A percentile compares a stretch with the other conserved stretches of the same genome.
Conservation (phyloP, 371 early-diverging fungal species). For the Syncephalastrum contaminatum region DNA sequence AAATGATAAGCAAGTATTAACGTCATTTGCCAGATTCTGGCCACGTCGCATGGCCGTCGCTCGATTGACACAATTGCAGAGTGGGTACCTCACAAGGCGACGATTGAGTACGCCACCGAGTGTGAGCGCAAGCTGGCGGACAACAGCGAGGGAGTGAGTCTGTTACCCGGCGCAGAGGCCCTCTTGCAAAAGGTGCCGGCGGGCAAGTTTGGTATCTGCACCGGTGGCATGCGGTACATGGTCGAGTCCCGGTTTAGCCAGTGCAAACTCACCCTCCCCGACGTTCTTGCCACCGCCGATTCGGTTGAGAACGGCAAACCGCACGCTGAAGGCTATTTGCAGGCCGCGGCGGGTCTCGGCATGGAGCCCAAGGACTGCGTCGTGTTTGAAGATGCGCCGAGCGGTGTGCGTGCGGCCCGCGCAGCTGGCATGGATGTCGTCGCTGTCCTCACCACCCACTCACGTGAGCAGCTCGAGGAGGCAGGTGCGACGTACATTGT, state of each 20-base stretch:
- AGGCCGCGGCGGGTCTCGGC: conserved; percentile 44
- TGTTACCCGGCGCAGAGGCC: conserved; percentile 22
- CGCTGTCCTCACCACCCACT: conserved; percentile 58
- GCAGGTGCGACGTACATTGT: conserved; percentile 60
- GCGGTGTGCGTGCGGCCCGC: conserved; percentile 53
- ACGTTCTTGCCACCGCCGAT: conserved; percentile 33
- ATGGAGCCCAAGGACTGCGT: conserved; percentile 49
- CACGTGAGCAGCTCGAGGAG: conserved; percentile 46
- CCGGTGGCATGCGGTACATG: conserved; percentile 29
- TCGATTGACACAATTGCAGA: conserved; percentile 37
- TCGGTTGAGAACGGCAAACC: conserved; percentile 56
- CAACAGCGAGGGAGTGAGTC: conserved; percentile 30
- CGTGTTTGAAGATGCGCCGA: conserved; percentile 72
- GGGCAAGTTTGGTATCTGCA: conserved; percentile 32
- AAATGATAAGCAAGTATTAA: too few relatives aligned
- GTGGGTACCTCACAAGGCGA: conserved; percentile 35
- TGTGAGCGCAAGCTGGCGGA: conserved; percentile 23
- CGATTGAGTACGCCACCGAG: conserved; percentile 21
- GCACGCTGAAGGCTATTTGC: conserved; percentile 61
- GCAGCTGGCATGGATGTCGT: conserved; percentile 57
- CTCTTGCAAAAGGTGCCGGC: conserved; percentile 18
- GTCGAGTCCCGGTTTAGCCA: conserved; percentile 29
- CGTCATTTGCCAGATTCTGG: conserved; percentile 15
- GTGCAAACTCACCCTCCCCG: conserved; percentile 27
- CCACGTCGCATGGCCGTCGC: conserved; percentile 39